Conservation (phyloP, 345 rosid species). For the Euphorbia tirucalli region DNA sequence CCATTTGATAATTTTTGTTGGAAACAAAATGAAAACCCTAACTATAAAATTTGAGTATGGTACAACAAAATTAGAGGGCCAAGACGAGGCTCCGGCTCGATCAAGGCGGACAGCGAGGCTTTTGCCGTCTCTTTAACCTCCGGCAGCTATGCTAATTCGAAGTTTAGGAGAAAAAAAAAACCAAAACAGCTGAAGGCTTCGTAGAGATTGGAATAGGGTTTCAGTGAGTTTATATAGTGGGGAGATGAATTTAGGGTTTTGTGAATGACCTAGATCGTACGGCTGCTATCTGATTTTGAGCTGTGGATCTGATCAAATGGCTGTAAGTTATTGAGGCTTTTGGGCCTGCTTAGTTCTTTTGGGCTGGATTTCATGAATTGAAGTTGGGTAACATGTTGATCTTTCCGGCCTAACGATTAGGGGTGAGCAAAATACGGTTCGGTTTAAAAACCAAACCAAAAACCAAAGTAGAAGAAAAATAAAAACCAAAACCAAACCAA, state of each 20-base stretch:
- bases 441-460: too few species aligned
- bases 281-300: constrained; percentile 28
- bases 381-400: too few species aligned
- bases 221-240: constrained; percentile 5
- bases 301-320: constrained; percentile 28
- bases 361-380: not conserved
- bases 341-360: not conserved
- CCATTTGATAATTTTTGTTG: constrained; percentile 29
- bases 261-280: constrained; percentile 46
- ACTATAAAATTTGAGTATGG: not conserved
- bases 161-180: not conserved
- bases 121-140: constrained; percentile 69
- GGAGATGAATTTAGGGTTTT: constrained; percentile 18
- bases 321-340: not conserved
- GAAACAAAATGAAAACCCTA: too few species aligned
- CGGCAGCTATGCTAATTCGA: not conserved
- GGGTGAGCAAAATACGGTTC: too few species aligned
- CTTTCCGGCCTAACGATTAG: too few species aligned
- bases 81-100: constrained; percentile 45
- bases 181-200: not conserved
- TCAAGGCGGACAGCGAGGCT: constrained; percentile 65
- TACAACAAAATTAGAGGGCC: constrained; percentile 51
- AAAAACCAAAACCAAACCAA: too few species aligned
- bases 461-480: too few species aligned
- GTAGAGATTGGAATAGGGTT: not conserved